These are phyloP conservation scores for Xylaria sp. DNA, from an alignment of 2,329 filamentous ascomycete species.

Conservation along the genomic window DNA sequence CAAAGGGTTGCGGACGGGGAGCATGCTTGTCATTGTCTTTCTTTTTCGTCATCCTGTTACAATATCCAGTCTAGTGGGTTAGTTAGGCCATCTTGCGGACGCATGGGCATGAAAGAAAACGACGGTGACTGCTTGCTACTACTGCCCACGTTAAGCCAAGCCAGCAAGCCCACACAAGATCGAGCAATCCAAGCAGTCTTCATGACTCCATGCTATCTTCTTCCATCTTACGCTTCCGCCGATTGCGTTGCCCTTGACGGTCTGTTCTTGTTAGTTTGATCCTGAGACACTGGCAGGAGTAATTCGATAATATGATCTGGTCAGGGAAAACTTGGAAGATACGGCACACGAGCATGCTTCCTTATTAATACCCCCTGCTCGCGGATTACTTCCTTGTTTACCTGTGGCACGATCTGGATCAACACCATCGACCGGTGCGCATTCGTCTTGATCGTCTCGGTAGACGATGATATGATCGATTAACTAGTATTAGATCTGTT, in stretches of 20 bases:
- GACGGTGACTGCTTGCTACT: background rate
- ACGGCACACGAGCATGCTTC: constrained; percentile 16
- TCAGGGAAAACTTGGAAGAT: constrained; percentile 24
- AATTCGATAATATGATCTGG: constrained; percentile 26
- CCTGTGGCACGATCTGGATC: constrained; percentile 38
- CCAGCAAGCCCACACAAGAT: background rate
- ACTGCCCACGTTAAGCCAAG: constrained; percentile 4
- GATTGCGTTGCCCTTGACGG: background rate
- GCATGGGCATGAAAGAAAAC: constrained; percentile 5
- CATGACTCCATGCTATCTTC: background rate
- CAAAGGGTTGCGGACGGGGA: constrained; percentile 14
- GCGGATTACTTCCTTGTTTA: constrained; percentile 36
- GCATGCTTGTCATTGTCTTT: constrained; percentile 18
- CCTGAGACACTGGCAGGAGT: constrained; percentile 31
- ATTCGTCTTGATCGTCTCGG: constrained; percentile 36
- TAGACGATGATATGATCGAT: constrained; percentile 34
- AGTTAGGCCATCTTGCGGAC: constrained; percentile 2
- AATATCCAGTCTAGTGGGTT: constrained; percentile 12
- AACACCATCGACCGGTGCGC: constrained; percentile 32
- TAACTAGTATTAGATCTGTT: constrained; percentile 39
- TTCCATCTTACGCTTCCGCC: constrained; percentile 15
- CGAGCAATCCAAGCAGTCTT: constrained; percentile 11
- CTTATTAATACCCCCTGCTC: constrained; percentile 27
- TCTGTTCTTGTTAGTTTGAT: constrained; percentile 13
- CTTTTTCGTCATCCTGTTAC: constrained; percentile 24